These are phyloP conservation scores for Brassica hybrid DNA, from an alignment of 441 rosid species.

Conservation along the genomic window DNA sequence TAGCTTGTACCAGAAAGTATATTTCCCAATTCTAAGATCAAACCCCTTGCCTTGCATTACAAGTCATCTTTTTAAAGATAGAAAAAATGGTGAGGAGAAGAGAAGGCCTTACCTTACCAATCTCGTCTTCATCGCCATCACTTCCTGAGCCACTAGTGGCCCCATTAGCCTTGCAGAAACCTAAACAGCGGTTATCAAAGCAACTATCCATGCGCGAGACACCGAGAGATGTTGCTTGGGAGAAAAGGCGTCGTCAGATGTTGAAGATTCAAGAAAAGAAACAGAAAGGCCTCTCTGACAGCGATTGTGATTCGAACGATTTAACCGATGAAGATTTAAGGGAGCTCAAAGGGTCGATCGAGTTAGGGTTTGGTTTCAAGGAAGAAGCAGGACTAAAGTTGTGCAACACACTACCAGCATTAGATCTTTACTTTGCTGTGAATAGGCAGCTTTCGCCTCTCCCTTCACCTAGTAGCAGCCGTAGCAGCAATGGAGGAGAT, in stretches of 20 bases:
- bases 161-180: slow-evolving; percentile 53
- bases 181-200: slow-evolving; percentile 65
- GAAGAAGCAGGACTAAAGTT: slow-evolving; percentile 83
- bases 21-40: slow-evolving; percentile 1
- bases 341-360: slow-evolving; percentile 93
- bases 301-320: slow-evolving; percentile 30
- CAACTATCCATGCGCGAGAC: slow-evolving; percentile 92
- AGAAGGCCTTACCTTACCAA: slow-evolving; percentile 42
- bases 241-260: slow-evolving; percentile 77
- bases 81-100: slow-evolving; percentile 41
- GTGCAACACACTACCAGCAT: slow-evolving; percentile 85
- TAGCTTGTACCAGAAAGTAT: slow-evolving; percentile 34
- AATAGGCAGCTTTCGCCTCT: slow-evolving; percentile 83
- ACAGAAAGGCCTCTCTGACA: slow-evolving; percentile 36
- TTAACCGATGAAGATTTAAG: slow-evolving; percentile 89
- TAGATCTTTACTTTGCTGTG: slow-evolving; percentile 93
- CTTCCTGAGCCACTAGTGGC: slow-evolving; percentile 47
- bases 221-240: slow-evolving; percentile 87
- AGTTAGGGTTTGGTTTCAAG: slow-evolving; percentile 92
- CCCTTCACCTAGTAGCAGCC: slow-evolving; percentile 67
- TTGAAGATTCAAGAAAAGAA: slow-evolving; percentile 54
- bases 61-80: slow-evolving; percentile 51
- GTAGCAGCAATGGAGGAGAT: slow-evolving; percentile 44
- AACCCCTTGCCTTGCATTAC: slow-evolving; percentile 33
- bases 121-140: slow-evolving; percentile 42